Evolutionary conservation across 73 alveolate genomes (phyloP).

Genomic region (Paramecium caudatum): DNA sequence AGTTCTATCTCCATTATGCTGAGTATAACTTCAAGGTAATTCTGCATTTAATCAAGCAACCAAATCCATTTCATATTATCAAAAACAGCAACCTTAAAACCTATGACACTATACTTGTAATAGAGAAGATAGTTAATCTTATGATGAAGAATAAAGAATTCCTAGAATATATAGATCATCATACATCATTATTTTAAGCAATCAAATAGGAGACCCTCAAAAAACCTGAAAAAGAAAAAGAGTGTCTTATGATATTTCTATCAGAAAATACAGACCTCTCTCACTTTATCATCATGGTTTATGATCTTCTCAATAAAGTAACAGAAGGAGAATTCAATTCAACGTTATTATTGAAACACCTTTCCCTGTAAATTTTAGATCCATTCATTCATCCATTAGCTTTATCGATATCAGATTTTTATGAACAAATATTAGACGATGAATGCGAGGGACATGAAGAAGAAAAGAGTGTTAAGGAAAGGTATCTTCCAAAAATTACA

Average conservation of each 20-base stretch:
- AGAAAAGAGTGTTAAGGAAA: not conserved
- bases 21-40: conserved; percentile 42
- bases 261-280: conserved; percentile 12
- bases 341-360: conserved; percentile 36
- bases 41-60: conserved; percentile 21
- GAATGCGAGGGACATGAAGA: conserved; percentile 42
- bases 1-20: conserved; percentile 46
- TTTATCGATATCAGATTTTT: conserved; percentile 49
- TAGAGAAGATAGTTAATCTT: conserved; percentile 23
- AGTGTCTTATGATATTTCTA: not conserved
- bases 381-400: conserved; percentile 66
- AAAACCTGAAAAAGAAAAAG: not conserved
- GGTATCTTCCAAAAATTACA: conserved; percentile 25
- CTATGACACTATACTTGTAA: conserved; percentile 2
- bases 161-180: conserved; percentile 3
- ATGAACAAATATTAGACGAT: conserved; percentile 44
- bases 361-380: conserved; percentile 25
- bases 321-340: conserved; percentile 67
- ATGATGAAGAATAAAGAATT: conserved; percentile 56
- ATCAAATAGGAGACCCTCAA: not conserved
- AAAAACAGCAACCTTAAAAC: not conserved
- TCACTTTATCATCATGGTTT: conserved; percentile 47
- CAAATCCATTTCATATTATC: conserved; percentile 38
- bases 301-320: conserved; percentile 59
- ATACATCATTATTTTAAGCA: conserved; percentile 16